Percentiles rank a stretch among this genome's conserved stretches.
phyloP scores from a whole-genome alignment of 202 grass and related monocot genomes.

The Hordeum pubiflorum region DNA sequence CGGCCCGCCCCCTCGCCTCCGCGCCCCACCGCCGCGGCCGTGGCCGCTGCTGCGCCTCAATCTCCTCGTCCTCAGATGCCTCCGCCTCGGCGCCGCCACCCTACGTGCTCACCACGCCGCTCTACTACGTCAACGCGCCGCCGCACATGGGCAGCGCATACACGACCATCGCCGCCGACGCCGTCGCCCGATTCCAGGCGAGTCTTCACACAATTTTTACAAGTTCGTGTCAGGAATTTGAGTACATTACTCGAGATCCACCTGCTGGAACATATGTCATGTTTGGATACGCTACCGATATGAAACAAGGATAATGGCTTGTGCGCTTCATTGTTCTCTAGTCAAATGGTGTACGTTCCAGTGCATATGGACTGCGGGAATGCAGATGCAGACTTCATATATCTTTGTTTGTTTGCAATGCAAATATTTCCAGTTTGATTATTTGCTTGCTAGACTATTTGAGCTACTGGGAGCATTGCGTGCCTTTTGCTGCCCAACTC shows the following conservation, averaged over 20 bases:
- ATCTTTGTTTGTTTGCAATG: background rate
- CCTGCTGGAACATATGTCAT: background rate
- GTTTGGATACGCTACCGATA: background rate
- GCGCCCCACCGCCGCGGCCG: slow-evolving; percentile 8
- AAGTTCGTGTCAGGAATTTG: background rate
- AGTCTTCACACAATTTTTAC: background rate
- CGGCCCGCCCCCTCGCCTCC: background rate
- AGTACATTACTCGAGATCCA: background rate
- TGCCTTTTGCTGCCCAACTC: background rate
- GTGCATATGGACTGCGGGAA: background rate
- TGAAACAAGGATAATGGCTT: background rate
- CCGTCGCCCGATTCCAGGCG: slow-evolving; percentile 91
- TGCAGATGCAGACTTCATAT: background rate
- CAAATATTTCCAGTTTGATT: background rate
- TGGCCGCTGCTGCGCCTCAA: slow-evolving; percentile 28
- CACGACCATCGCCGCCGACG: slow-evolving; percentile 91
- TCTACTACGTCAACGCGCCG: slow-evolving; percentile 92
- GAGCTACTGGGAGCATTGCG: background rate
- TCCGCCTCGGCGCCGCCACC: slow-evolving; percentile 8
- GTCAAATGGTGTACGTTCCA: background rate
- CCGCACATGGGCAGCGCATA: slow-evolving; percentile 98
- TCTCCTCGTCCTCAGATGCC: slow-evolving; percentile 24
- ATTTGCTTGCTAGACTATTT: background rate
- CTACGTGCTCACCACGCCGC: slow-evolving; percentile 85
- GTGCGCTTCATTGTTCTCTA: background rate